These are phyloP conservation scores for Ceratocystis smalleyi DNA, from an alignment of 2,329 filamentous ascomycete species.

Conservation along the genomic window DNA sequence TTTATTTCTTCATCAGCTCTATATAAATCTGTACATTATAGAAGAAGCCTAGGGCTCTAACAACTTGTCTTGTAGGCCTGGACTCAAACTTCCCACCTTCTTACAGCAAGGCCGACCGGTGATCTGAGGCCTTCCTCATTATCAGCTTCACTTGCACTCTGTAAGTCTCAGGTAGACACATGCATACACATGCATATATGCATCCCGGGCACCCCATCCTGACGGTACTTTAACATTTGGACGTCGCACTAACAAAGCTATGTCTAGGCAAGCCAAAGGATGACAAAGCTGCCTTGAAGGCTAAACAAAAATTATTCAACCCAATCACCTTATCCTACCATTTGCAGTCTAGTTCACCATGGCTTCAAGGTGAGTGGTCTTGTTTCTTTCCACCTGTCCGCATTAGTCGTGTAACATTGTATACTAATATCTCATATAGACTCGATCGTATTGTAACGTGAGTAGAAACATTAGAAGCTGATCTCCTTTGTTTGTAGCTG, in stretches of 20 bases:
- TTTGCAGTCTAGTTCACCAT: constrained; percentile 29
- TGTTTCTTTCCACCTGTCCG: constrained; percentile 1
- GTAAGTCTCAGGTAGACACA: background rate
- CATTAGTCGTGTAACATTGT: background rate
- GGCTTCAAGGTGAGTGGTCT: constrained; percentile 36
- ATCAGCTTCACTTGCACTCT: background rate
- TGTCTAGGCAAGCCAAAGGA: constrained; percentile 11
- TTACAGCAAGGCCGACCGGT: background rate
- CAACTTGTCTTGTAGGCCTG: background rate
- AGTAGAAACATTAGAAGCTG: constrained; percentile 29
- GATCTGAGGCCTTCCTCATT: background rate
- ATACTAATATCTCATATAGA: constrained; percentile 30
- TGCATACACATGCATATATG: background rate
- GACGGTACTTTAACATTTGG: background rate
- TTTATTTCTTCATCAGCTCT: background rate
- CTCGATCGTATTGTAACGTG: constrained; percentile 77
- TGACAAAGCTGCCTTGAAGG: constrained; percentile 16
- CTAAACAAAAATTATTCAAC: constrained; percentile 16
- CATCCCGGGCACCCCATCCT: background rate
- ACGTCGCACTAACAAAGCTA: background rate
- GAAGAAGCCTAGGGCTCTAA: no score
- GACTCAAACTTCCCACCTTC: background rate
- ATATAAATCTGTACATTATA: no score
- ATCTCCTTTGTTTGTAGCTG: background rate
- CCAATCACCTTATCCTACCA: constrained; percentile 9